A percentile compares a stretch with the other conserved stretches of the same genome.
These are phyloP conservation scores for Oryza nivara DNA, from an alignment of 176 grass and related monocot genomes.

Conservation along the genomic window DNA sequence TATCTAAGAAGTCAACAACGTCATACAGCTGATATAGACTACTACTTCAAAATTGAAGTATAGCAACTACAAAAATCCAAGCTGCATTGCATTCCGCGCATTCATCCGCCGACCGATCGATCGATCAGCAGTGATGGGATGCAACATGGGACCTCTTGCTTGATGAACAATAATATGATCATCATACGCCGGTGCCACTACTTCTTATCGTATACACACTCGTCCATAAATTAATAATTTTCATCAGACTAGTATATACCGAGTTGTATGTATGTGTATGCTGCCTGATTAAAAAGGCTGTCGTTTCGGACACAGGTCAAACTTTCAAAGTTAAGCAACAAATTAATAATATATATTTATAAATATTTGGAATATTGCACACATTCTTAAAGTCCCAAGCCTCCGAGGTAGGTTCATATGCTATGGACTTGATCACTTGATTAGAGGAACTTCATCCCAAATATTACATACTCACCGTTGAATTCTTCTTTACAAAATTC, in stretches of 20 bases:
- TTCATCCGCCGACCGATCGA: conserved; percentile 15
- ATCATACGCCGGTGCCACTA: neutral
- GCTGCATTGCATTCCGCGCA: conserved; percentile 39
- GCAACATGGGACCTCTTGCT: neutral
- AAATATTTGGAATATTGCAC: neutral
- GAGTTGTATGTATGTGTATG: too few species aligned
- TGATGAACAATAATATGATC: neutral
- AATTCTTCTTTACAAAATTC: too few species aligned
- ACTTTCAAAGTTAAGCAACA: neutral
- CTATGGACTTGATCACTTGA: too few species aligned
- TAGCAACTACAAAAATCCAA: neutral
- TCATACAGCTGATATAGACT: too few species aligned
- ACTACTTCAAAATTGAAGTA: neutral
- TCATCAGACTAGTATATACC: too few species aligned
- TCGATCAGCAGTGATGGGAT: neutral
- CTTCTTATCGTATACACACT: neutral
- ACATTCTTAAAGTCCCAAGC: too few species aligned
- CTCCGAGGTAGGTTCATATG: too few species aligned
- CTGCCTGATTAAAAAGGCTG: neutral
- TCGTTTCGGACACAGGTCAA: neutral
- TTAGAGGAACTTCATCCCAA: too few species aligned
- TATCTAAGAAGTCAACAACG: too few species aligned
- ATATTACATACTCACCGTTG: too few species aligned
- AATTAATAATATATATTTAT: neutral
- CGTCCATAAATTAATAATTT: too few species aligned